Percentiles rank a stretch among this genome's conserved stretches.
phyloP scores from a whole-genome alignment of 352 stramenopile genomes.

The Pythium rhizo-oryzae region DNA sequence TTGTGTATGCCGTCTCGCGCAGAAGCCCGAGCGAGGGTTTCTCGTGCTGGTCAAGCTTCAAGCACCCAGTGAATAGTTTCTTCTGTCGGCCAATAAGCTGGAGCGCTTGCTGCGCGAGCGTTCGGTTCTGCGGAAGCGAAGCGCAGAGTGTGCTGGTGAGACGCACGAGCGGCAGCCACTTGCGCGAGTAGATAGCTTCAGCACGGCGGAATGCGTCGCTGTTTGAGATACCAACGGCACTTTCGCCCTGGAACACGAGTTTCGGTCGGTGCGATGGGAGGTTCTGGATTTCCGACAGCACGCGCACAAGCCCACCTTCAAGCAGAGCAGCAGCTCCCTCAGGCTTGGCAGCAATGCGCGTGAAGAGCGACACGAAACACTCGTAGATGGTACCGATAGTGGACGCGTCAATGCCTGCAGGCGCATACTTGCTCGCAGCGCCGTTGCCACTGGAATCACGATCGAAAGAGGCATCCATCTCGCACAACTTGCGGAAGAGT shows the following conservation, averaged over 20 bases:
- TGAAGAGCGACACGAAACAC: conserved; percentile 82
- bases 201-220: conserved; percentile 60
- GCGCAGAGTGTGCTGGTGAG: conserved; percentile 61
- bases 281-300: conserved; percentile 60
- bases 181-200: conserved; percentile 67
- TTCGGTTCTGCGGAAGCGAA: conserved; percentile 70
- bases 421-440: conserved; percentile 43
- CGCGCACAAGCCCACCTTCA: conserved; percentile 70
- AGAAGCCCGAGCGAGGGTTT: conserved; percentile 61
- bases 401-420: conserved; percentile 54
- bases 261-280: conserved; percentile 73
- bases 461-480: conserved; percentile 70
- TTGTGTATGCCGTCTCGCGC: conserved; percentile 74
- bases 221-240: conserved; percentile 16
- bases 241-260: conserved; percentile 49
- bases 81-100: conserved; percentile 64
- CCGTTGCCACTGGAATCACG: conserved; percentile 37
- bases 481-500: conserved; percentile 71
- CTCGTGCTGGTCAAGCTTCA: conserved; percentile 56
- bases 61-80: conserved; percentile 66
- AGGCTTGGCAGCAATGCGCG: conserved; percentile 57
- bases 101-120: conserved; percentile 59
- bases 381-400: conserved; percentile 84
- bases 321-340: conserved; percentile 71
- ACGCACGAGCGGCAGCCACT: conserved; percentile 77